Base-by-base conservation (phyloP, 352 stramenopile species). In the Pythium scleroteichum region DNA sequence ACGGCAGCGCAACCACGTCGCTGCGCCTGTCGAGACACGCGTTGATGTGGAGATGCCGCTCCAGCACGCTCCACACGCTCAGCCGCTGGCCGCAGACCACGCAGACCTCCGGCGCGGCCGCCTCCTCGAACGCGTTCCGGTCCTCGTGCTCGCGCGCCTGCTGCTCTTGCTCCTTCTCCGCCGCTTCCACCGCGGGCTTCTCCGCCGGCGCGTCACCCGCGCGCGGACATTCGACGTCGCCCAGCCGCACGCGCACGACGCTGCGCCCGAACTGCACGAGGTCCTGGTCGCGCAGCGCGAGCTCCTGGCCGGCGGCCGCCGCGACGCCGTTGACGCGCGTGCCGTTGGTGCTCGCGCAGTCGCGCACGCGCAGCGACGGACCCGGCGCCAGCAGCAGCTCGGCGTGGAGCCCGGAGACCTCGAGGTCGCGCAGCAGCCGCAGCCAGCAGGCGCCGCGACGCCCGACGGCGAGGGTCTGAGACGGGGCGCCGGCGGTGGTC, bases 291-390 rank as follows among this genome's bases (percentile, higher is more conserved):
- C 38, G 46, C 9, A 88, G 35, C 19, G 42, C 49, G 59, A 75
- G 73, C n/a, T 75, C 42, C 35, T 68, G 33, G 1, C 61, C 58
- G 5, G 58, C 10, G 10, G 46, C 51, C 1, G 79, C 41, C 1
- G 48, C n/a, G 29, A 66, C 57, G 17, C 73, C 77, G 50, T 89
- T 89, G 33, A 84, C 35, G 48, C 75, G 76, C 17, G 79, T 76
- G 20, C 79, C 79, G 46, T 89, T 89, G 26, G 79, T 89, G 60
- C 77, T 87, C 44, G 73, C 71, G n/a, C 56, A 24, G 48, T 89
- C 79, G 9, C 68, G 47, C 26, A 71, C 19, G 23, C 22, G 4
- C 22, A 71, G 42, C 9, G 17, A 17, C 22, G 38, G n/a, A 0
- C 2, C 8, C n/a, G 6, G 6, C 32, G 77, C 10, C 17, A 59